Evolutionary conservation across 331 rosid genomes (phyloP), one percentile per base, ranked within the genome.

Genomic region (Saraca asoca): DNA sequence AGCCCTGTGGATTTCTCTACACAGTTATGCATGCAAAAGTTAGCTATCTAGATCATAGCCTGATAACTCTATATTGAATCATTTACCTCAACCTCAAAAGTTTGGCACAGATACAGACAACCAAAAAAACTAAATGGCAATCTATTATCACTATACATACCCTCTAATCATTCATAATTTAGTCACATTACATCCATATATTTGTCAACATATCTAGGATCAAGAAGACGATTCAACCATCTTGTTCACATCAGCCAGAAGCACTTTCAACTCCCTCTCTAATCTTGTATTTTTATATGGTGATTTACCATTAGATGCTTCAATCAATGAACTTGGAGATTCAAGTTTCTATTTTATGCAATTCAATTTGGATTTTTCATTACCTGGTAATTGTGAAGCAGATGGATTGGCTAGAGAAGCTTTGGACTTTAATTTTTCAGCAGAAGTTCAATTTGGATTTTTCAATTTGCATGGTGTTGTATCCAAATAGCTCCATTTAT

Each of bases 401-500:
- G 78, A 34, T 41, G 66, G 46, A 54, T 72, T 56, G 77, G 49
- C 69, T 9, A 42, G 53, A 49, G 76, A 71, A 17, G 71, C 55
- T 41, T 75, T 72, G 49, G 66, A 46, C 56, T 71, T 63, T 0
- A 81, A 70, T 70, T 76, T 79, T 43, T 69, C 80, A 39, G 39
- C 71, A 46, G 59, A 78, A 17, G 44, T n/a, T n/a, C n/a, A n/a
- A n/a, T n/a, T n/a, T n/a, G n/a, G n/a, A n/a, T n/a, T n/a, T n/a
- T n/a, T n/a, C n/a, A n/a, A n/a, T n/a, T n/a, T 85, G 80, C 82
- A 94, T 37, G 37, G 84, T 81, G 85, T 86, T 90, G 75, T 83
- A 94, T 62, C 74, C 92, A 2, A 96, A 97, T 57, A 94, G 68
- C 56, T 94, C 96, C 97, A 94, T 86, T 57, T 90, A 83, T 63